Base-by-base conservation (phyloP, 805 yeast species). In the Cyberlindnera bimundalis region DNA sequence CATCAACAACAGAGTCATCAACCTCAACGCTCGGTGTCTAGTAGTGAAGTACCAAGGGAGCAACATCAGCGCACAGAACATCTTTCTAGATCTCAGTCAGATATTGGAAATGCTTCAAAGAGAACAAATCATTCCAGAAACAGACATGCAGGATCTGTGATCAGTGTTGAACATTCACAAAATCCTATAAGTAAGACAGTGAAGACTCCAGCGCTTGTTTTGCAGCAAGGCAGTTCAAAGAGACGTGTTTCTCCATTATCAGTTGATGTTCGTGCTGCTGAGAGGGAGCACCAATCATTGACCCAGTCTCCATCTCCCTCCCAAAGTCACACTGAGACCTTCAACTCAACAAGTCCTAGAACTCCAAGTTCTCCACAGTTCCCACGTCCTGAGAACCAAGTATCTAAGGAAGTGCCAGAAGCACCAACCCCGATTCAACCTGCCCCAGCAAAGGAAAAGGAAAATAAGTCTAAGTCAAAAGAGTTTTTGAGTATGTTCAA, bases 81-180 rank as follows among this genome's bases (percentile, higher is more conserved):
- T 13, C 39, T 49, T 20, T 34, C 47, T 19, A 44, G 53, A 34
- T 51, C 53, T 2, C 50, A 49, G 18, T 45, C 50, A 12, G 50
- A 48, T 19, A 39, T 32, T 12, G 7, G 23, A 17, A 5, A 13
- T 31, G 27, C 11, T 2, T 12, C 37, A 21, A 28, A 48, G 39
- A 48, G 43, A 25, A 53, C 58, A 8, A 64, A 64, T 39, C 69
- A 65, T 40, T 52, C 67, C 3, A 58, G 67, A 40, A 63, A 64
- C 41, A 59, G 68, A 43, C 69, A 66, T 39, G 49, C 55, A 12
- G 59, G 59, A 3, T 52, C 55, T 9, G 31, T 46, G 33, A 58
- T 50, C 23, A 45, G 36, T 34, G 34, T 42, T 32, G 46, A 46
- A 11, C 12, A 14, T 36, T 29, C 35, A 8, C 35, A 18, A 19